Base-by-base conservation (phyloP, 306 rosid species). In the Alnus glutinosa region DNA sequence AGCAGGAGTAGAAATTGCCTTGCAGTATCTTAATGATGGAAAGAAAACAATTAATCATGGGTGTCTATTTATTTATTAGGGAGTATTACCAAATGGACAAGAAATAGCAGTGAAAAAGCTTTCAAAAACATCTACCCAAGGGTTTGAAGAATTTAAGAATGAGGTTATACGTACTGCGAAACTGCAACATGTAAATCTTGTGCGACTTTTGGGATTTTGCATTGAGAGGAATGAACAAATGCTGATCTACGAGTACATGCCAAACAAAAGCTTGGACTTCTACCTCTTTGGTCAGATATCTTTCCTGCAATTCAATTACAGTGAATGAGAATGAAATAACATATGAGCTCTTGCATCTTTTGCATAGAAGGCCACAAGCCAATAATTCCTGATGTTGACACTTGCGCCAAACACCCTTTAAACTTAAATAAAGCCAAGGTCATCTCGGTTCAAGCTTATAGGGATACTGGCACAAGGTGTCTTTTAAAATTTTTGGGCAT, bases 31-130 rank as follows among this genome's bases (percentile, higher is more conserved):
- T 75, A 61, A 14, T 15, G 7, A 47, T 36, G 42, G 7, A 0
- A 44, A 57, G 6, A n/a, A 23, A 50, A 42, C 34, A 80, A 54
- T 34, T 1, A 80, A 44, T 34, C 1, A 67, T 3, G 2, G 51
- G 10, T 50, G 2, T 2, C 34, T 50, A 30, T 59, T 58, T 70
- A 28, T 19, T 36, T 48, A 3, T 64, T 30, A 81, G 86, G 92
- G 84, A 8, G 51, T 78, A 32, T 32, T 86, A 51, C 62, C 79
- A n/a, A 19, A 78, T 79, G 86, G 82, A 15, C 51, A 72, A 30
- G 87, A 85, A 79, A 73, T 88, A 52, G 88, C 92, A 0, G 87
- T 86, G 23, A 90, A 88, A 63, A 83, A 81, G 50, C 80, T 87
- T 61, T 88, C 92, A 14, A 79, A 78, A 70, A 51, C 83, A 2